phyloP scores from a whole-genome alignment of 1,284 basidiomycete genomes.

The Schizophyllum amplum region DNA sequence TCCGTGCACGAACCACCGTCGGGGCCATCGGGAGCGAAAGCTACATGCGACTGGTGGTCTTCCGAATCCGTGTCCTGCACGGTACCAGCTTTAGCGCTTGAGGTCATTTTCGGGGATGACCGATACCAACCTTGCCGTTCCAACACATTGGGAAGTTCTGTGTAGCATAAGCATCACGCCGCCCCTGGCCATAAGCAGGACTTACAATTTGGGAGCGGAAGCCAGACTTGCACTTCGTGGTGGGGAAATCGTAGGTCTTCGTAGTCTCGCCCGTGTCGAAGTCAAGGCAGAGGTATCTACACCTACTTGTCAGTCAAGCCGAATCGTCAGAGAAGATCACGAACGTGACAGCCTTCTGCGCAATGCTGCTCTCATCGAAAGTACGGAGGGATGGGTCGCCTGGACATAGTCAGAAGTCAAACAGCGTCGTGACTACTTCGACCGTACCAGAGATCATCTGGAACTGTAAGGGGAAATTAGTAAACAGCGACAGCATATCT shows the following conservation, averaged over 20 bases:
- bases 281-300: constrained; percentile 29
- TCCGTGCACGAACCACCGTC: constrained; percentile 36
- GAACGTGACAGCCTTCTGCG: constrained; percentile 36
- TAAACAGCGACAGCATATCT: constrained; percentile 7
- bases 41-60: constrained; percentile 48
- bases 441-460: constrained; percentile 34
- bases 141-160: constrained; percentile 42
- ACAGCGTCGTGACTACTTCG: not conserved
- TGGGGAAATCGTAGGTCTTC: constrained; percentile 27
- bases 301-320: no score
- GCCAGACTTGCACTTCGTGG: constrained; percentile 28
- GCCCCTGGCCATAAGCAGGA: not conserved
- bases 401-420: constrained; percentile 7
- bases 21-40: constrained; percentile 32
- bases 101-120: no score
- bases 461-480: constrained; percentile 24
- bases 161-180: constrained; percentile 2
- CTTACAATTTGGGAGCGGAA: constrained; percentile 35
- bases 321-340: no score
- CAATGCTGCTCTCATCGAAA: constrained; percentile 29
- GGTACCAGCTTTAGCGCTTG: constrained; percentile 15
- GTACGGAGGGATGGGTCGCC: constrained; percentile 32
- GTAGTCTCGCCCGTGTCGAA: constrained; percentile 28
- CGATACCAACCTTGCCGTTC: constrained; percentile 28
- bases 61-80: constrained; percentile 35